Conservation (phyloP, 176 grass and related monocot genomes). For the Rhynchospora breviuscula region DNA sequence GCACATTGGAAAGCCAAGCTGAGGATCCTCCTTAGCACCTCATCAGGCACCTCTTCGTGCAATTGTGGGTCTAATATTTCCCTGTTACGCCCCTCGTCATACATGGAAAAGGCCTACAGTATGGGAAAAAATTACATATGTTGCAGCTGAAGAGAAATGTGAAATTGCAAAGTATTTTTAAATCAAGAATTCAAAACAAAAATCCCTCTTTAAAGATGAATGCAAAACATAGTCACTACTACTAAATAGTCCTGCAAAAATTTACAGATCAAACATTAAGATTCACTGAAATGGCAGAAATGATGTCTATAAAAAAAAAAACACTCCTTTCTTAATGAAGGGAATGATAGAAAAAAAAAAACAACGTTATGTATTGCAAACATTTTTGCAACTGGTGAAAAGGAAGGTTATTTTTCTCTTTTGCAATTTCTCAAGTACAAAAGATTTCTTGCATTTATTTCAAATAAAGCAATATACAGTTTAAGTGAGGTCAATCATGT, state of each 20-base stretch:
- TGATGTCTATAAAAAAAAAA: not conserved
- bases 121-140: not conserved
- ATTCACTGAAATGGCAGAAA: not conserved
- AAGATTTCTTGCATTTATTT: not conserved
- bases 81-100: conserved; percentile 30
- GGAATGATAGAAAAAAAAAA: not conserved
- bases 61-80: conserved; percentile 75
- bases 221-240: not conserved
- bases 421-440: not conserved
- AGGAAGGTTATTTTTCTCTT: not conserved
- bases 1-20: conserved; percentile 63
- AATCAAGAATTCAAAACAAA: not conserved
- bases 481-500: not conserved
- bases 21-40: conserved; percentile 47
- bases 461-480: not conserved
- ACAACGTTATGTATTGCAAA: not conserved
- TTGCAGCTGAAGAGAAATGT: conserved; percentile 7
- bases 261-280: not conserved
- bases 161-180: conserved; percentile 8
- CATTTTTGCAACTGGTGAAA: not conserved
- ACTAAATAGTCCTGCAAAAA: not conserved
- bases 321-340: not conserved
- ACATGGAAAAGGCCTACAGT: conserved; percentile 62
- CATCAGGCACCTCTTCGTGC: conserved; percentile 44
- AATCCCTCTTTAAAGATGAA: not conserved